These are phyloP conservation scores for Corylus americana DNA, from an alignment of 306 rosid species.

Conservation along the genomic window DNA sequence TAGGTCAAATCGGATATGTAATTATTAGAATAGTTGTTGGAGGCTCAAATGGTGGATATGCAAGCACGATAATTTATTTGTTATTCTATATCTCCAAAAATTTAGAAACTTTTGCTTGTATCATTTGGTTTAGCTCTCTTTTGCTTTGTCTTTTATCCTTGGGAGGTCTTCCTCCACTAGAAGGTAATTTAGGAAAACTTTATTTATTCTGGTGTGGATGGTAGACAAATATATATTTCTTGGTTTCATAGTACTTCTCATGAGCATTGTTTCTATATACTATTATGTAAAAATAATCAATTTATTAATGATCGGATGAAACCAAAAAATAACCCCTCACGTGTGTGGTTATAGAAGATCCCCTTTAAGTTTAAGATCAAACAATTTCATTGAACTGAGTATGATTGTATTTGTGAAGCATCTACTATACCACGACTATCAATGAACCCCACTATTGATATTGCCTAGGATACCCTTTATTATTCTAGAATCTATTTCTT, in stretches of 20 bases:
- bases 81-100: too few relatives aligned
- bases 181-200: too few relatives aligned
- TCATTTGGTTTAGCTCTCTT: too few relatives aligned
- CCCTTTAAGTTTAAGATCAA: not conserved
- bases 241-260: constrained; percentile 10
- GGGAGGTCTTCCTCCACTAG: too few relatives aligned
- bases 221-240: not conserved
- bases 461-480: not conserved
- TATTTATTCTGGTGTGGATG: not conserved
- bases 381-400: not conserved
- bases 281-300: constrained; percentile 13
- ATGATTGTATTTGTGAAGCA: not conserved
- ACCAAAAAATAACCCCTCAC: constrained; percentile 9
- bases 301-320: constrained; percentile 10
- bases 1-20: too few relatives aligned
- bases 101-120: too few relatives aligned
- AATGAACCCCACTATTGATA: too few relatives aligned
- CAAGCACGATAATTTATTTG: too few relatives aligned
- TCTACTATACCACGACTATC: too few relatives aligned
- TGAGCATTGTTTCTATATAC: constrained; percentile 5
- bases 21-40: too few relatives aligned
- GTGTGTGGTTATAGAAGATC: constrained; percentile 8
- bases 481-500: not conserved
- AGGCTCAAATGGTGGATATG: too few relatives aligned
- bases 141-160: too few relatives aligned